Evolutionary conservation across 306 rosid genomes (phyloP), one percentile per base, ranked within the genome.

Genomic region (Vicia villosa): DNA sequence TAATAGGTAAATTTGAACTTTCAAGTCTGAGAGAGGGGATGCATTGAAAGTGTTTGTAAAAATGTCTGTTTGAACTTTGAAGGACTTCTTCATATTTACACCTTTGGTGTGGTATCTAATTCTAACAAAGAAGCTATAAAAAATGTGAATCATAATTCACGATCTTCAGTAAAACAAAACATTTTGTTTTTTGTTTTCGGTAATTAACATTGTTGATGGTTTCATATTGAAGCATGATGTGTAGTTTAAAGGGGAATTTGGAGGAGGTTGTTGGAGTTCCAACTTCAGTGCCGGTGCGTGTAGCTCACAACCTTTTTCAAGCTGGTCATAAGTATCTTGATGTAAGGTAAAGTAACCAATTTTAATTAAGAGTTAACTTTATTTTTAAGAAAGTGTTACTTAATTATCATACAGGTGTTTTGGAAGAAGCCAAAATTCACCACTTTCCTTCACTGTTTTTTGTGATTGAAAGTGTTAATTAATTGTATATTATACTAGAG

Each of bases 261-360:
- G 89, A 84, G 47, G 56, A 50, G 4, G 62, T 86, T 10, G 22
- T 72, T 2, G 86, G 81, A 11, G 84, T 84, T 59, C 97, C 95
- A 13, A 83, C 91, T 37, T 94, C 97, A 2, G 97, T 91, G 55
- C 97, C 97, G 0, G 92, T 94, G 63, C 96, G 95, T 20, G 88
- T 91, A 13, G 99, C 97, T 1, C 82, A 79, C 28, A 96, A 91
- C 68, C 96, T 94, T 71, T 81, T 84, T 74, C 95, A 81, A 17
- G 99, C 99, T 46, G 97, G 99, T 11, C 92, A 91, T 63, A 83
- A 84, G 8, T 94, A 84, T 78, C 83, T 94, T 79, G 99, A 91
- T 72, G 97, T 94, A n/a, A 90, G 97, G 97, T 83, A 26, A 66
- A 38, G 4, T 62, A 61, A 61, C 28, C 4, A 59, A 59, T 9